These are phyloP conservation scores for Pilobolus umbonatus DNA, from an alignment of 192 early-diverging fungal genomes.

Conservation along the genomic window DNA sequence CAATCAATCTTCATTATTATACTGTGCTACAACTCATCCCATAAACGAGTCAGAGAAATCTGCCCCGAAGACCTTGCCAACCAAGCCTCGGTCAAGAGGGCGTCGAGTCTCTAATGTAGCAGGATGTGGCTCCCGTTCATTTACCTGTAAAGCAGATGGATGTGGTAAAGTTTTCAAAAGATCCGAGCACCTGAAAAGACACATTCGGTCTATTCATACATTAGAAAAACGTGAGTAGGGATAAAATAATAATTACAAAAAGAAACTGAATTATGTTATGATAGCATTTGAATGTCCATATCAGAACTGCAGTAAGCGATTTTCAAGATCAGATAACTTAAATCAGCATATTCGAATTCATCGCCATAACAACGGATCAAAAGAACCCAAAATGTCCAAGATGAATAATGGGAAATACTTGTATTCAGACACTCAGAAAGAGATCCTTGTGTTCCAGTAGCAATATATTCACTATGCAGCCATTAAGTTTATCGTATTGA, in stretches of 20 bases:
- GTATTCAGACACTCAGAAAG: too few species aligned
- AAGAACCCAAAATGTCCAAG: conserved; percentile 2
- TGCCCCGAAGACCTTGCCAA: not conserved
- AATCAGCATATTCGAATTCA: conserved; percentile 57
- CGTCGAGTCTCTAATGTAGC: conserved; percentile 45
- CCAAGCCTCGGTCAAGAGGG: conserved; percentile 34
- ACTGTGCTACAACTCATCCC: not conserved
- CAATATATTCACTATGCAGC: too few species aligned
- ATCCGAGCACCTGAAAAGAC: conserved; percentile 55
- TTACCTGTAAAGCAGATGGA: conserved; percentile 46
- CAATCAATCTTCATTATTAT: not conserved
- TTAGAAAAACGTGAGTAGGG: conserved; percentile 52
- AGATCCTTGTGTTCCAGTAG: too few species aligned
- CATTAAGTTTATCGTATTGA: too few species aligned
- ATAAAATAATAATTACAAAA: not conserved
- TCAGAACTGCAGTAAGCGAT: conserved; percentile 48
- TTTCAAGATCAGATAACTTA: conserved; percentile 54
- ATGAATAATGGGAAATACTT: too few species aligned
- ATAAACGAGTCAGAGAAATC: not conserved
- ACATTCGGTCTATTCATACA: conserved; percentile 54
- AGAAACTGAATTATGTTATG: not conserved
- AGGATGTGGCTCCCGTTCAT: conserved; percentile 33
- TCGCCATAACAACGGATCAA: conserved; percentile 27
- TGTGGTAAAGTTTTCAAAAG: conserved; percentile 55
- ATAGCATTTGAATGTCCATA: conserved; percentile 51